Conservation (phyloP, 768 basidiomycete species). For the Fomitopsis serialis region DNA sequence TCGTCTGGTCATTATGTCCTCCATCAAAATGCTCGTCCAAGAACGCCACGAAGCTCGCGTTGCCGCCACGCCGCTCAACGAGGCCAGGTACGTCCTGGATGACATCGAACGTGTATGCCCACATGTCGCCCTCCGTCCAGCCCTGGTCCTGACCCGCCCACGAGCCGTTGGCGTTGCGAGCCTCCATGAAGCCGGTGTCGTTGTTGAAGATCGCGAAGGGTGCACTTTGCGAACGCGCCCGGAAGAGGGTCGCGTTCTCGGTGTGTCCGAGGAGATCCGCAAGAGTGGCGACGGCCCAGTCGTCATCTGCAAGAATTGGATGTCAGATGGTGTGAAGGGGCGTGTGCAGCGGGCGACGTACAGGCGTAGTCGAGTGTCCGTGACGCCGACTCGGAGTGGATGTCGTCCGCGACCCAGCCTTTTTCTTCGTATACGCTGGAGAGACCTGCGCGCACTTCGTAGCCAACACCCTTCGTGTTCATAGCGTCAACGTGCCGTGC, state of each 20-base stretch:
- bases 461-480: slow-evolving; percentile 52
- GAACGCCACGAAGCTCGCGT: slow-evolving; percentile 56
- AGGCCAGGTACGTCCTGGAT: slow-evolving; percentile 65
- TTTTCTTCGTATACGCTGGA: slow-evolving; percentile 58
- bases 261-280: slow-evolving; percentile 49
- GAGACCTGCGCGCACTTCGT: slow-evolving; percentile 78
- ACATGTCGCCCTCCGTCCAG: slow-evolving; percentile 80
- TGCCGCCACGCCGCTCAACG: slow-evolving; percentile 61
- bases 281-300: slow-evolving; percentile 66
- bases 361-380: slow-evolving; percentile 78
- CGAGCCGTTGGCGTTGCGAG: slow-evolving; percentile 56
- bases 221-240: slow-evolving; percentile 45
- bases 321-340: background rate
- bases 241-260: slow-evolving; percentile 44
- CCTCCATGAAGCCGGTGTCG: slow-evolving; percentile 78
- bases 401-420: slow-evolving; percentile 76
- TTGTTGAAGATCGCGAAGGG: slow-evolving; percentile 67
- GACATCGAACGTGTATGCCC: slow-evolving; percentile 77
- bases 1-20: slow-evolving; percentile 79
- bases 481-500: background rate
- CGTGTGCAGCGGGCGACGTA: slow-evolving; percentile 19
- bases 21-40: slow-evolving; percentile 53
- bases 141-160: slow-evolving; percentile 69
- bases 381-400: slow-evolving; percentile 76
- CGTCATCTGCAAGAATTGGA: slow-evolving; percentile 50